These are phyloP conservation scores for Rhodocollybia butyracea DNA, from an alignment of 768 basidiomycete genomes.

Conservation along the genomic window DNA sequence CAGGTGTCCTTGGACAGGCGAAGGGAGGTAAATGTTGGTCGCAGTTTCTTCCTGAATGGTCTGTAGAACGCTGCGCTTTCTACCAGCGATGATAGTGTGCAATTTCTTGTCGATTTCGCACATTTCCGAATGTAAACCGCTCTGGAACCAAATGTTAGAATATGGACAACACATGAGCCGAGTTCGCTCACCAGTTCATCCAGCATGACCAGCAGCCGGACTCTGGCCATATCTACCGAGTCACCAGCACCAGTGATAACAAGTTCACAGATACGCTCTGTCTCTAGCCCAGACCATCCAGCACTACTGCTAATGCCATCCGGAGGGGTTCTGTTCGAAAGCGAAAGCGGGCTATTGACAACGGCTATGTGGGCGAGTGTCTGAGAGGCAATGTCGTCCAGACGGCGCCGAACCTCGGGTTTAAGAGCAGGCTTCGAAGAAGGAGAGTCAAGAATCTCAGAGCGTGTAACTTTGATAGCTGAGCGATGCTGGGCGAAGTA, in stretches of 20 bases:
- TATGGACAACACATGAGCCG: conserved; percentile 12
- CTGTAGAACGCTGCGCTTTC: conserved; percentile 84
- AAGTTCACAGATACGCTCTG: conserved; percentile 90
- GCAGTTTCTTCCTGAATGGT: conserved; percentile 95
- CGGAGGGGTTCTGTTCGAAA: conserved; percentile 73
- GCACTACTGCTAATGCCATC: conserved; percentile 74
- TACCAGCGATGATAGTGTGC: conserved; percentile 86
- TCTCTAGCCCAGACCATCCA: conserved; percentile 89
- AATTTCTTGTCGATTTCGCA: conserved; percentile 96
- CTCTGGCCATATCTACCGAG: conserved; percentile 87
- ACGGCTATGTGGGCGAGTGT: conserved; percentile 94
- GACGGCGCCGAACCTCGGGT: conserved; percentile 72
- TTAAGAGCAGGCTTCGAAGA: conserved; percentile 79
- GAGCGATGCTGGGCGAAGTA: conserved; percentile 61
- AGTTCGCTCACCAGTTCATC: conserved; percentile 79
- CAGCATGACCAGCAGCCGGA: conserved; percentile 87
- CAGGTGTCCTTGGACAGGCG: conserved; percentile 81
- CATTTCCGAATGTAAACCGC: conserved; percentile 84
- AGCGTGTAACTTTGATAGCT: conserved; percentile 86
- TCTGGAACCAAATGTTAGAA: conserved; percentile 41
- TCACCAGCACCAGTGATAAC: conserved; percentile 88
- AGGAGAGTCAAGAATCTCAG: conserved; percentile 88
- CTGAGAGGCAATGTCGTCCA: conserved; percentile 93
- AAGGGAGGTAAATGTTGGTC: conserved; percentile 94
- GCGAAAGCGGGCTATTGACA: conserved; percentile 77